phyloP scores from a whole-genome alignment of 495 filamentous ascomycete species.

The Darksidea phi region DNA sequence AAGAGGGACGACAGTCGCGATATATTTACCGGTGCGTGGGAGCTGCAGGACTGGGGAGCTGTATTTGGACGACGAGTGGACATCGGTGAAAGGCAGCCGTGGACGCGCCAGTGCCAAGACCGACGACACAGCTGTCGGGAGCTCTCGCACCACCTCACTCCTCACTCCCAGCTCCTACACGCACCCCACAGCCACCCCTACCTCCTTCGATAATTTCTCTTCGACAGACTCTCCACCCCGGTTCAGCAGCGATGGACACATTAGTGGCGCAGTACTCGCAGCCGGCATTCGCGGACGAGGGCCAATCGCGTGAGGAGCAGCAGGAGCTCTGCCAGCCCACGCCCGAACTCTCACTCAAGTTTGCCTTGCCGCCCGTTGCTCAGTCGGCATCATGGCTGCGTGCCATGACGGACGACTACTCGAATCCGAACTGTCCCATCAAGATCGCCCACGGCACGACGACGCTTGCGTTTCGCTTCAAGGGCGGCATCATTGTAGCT shows the following conservation, averaged over 20 bases:
- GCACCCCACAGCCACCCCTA: conserved; percentile 1
- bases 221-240: neutral
- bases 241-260: conserved; percentile 67
- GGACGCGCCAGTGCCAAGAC: conserved; percentile 15
- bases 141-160: neutral
- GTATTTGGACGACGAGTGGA: neutral
- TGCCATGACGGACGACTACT: conserved; percentile 92
- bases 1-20: no score
- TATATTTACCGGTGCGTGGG: no score
- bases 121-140: neutral
- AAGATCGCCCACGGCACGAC: conserved; percentile 99
- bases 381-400: conserved; percentile 93
- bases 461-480: conserved; percentile 95
- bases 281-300: conserved; percentile 68
- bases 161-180: neutral
- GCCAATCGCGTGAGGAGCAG: conserved; percentile 70
- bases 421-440: conserved; percentile 94
- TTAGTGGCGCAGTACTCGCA: conserved; percentile 86
- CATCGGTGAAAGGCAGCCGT: conserved; percentile 9
- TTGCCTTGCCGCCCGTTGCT: conserved; percentile 89
- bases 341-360: conserved; percentile 78
- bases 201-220: conserved; percentile 4
- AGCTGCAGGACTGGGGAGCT: neutral
- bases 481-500: conserved; percentile 96
- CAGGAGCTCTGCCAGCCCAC: conserved; percentile 63